phyloP scores from a whole-genome alignment of 2,329 filamentous ascomycete species.

The Ramularia endophylla region DNA sequence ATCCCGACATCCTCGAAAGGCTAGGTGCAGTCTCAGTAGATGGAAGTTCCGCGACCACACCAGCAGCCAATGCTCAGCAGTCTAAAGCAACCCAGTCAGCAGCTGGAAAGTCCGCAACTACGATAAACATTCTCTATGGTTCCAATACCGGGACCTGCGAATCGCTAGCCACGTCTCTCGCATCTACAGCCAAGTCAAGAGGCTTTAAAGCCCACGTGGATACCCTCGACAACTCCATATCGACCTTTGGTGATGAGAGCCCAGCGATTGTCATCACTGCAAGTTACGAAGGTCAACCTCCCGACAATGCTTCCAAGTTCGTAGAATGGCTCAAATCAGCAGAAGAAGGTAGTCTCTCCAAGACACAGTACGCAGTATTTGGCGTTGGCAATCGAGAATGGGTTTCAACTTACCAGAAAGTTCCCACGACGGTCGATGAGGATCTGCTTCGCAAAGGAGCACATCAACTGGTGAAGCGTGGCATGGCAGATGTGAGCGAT shows the following conservation, averaged over 20 bases:
- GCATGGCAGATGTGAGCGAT: constrained; percentile 30
- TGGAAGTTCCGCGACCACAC: constrained; percentile 22
- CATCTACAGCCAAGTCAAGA: constrained; percentile 30
- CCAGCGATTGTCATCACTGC: constrained; percentile 37
- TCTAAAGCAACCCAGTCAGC: constrained; percentile 19
- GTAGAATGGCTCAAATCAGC: constrained; percentile 32
- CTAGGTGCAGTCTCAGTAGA: constrained; percentile 40
- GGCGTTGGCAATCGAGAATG: constrained; percentile 42
- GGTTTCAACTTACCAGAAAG: constrained; percentile 57
- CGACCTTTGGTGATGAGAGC: constrained; percentile 29
- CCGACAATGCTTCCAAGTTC: constrained; percentile 40
- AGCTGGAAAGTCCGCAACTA: constrained; percentile 32
- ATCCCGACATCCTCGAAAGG: constrained; percentile 24
- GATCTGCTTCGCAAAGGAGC: constrained; percentile 49
- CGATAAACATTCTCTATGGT: constrained; percentile 62
- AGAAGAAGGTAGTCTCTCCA: constrained; percentile 22
- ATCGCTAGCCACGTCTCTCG: constrained; percentile 35
- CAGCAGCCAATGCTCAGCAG: neutral
- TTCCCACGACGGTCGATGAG: constrained; percentile 58
- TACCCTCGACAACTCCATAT: constrained; percentile 28
- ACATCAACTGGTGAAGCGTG: constrained; percentile 28
- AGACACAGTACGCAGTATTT: constrained; percentile 36
- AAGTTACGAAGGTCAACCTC: constrained; percentile 39
- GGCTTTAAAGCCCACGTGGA: constrained; percentile 33
- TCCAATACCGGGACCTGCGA: constrained; percentile 59